A percentile compares a stretch with the other conserved stretches of the same genome.
Evolutionary conservation across 805 yeast species (phyloP).

Genomic region (Metschnikowia gelsemii): DNA sequence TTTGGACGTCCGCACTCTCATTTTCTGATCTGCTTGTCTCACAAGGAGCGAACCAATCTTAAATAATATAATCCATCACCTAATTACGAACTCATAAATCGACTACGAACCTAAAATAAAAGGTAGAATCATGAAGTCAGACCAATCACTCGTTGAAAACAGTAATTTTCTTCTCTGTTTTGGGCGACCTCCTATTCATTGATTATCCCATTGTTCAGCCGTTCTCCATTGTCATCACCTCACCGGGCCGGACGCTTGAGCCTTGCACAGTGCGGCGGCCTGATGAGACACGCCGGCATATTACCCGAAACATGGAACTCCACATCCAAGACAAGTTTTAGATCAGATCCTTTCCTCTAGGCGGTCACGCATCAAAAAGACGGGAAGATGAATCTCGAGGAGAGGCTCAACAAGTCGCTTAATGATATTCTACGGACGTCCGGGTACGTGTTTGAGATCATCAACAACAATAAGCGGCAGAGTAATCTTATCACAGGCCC

Average conservation of each 20-base stretch:
- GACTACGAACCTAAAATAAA: too few species aligned
- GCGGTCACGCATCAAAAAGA: neutral
- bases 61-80: too few species aligned
- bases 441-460: slow-evolving; percentile 44
- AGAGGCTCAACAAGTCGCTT: slow-evolving; percentile 39
- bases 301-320: slow-evolving; percentile 10
- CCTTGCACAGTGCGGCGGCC: neutral
- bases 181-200: too few species aligned
- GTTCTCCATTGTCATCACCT: too few species aligned
- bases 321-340: neutral
- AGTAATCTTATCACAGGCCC: slow-evolving; percentile 43
- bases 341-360: neutral
- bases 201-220: too few species aligned
- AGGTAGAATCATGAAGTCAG: too few species aligned
- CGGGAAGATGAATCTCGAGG: slow-evolving; percentile 36
- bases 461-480: slow-evolving; percentile 41
- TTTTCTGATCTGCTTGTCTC: too few species aligned
- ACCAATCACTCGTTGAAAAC: too few species aligned
- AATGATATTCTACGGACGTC: slow-evolving; percentile 42
- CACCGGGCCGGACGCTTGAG: neutral
- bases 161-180: too few species aligned
- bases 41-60: too few species aligned
- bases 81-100: too few species aligned
- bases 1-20: too few species aligned
- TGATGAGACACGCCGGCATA: slow-evolving; percentile 7